phyloP scores from a whole-genome alignment of 169 alveolate genomes.

The Cryptosporidium sp. region DNA sequence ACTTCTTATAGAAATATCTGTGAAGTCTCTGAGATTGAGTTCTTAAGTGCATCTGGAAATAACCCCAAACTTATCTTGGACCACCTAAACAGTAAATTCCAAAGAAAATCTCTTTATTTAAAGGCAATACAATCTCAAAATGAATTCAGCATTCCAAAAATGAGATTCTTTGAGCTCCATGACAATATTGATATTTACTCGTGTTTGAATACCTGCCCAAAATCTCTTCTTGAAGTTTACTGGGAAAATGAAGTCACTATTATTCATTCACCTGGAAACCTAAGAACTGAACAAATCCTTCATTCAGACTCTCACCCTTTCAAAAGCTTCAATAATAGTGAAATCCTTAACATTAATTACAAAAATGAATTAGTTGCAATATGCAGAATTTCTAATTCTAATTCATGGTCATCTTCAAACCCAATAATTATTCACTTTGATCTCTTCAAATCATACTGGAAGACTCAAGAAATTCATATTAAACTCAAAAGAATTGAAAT shows the following conservation, averaged over 20 bases:
- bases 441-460: slow-evolving; percentile 28
- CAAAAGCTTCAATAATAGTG: background rate
- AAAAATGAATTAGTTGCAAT: slow-evolving; percentile 28
- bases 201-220: slow-evolving; percentile 1
- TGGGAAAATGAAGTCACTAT: slow-evolving; percentile 33
- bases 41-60: background rate
- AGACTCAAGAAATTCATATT: slow-evolving; percentile 58
- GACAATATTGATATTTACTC: background rate
- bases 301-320: background rate
- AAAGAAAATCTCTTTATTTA: background rate
- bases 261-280: background rate
- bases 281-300: background rate
- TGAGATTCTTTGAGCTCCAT: slow-evolving; percentile 47
- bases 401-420: slow-evolving; percentile 17
- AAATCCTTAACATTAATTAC: slow-evolving; percentile 46
- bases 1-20: background rate
- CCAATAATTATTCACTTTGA: slow-evolving; percentile 34
- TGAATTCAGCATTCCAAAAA: background rate
- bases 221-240: slow-evolving; percentile 21
- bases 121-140: background rate
- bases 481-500: slow-evolving; percentile 31
- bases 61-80: background rate
- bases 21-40: background rate
- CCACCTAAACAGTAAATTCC: slow-evolving; percentile 3
- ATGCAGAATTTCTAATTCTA: slow-evolving; percentile 36